Base-by-base conservation (phyloP, 192 early-diverging fungal species). In the Coemansia sp. region DNA sequence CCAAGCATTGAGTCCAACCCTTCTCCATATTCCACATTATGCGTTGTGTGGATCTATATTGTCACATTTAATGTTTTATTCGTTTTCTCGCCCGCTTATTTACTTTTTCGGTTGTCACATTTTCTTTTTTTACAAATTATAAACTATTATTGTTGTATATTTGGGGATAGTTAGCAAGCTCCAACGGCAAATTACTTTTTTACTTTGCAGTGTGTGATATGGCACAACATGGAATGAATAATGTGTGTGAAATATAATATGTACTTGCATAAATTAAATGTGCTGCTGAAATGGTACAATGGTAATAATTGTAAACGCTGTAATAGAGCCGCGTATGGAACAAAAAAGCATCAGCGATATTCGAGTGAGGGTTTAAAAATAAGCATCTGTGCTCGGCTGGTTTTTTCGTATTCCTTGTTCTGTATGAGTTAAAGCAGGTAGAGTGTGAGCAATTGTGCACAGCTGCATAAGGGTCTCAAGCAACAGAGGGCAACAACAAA, bases 1-100 rank as follows among this genome's bases (percentile, higher is more conserved):
- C 21, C 61, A 60, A 52, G 49, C 65, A 59, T 35, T 25, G 21
- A 55, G 45, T 25, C 32, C 17, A 49, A 14, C 53, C n/a, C 12
- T 55, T 68, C 49, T 17, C 23, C 7, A 12, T 22, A 15, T 21
- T 43, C 48, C 62, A 63, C 38, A 23, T 50, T 11, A 12, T 19
- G 37, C 35, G n/a, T 14, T 35, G 48, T 23, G 39, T 37, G 37
- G 22, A 14, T 21, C 38, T 41, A 32, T 35, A 12, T 38, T 38
- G 32, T 22, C 62, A 32, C 29, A 29, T 45, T 45, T 45, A 45
- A 45, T 45, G 41, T 45, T 45, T 45, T 43, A 15, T 53, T 53
- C 8, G 21, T 53, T 53, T 53, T 25, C 22, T 53, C 14, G 51
- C 21, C 25, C 21, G 9, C 24, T 23, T 32, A 27, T 27, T 27